These are phyloP conservation scores for Halenospora varia DNA, from an alignment of 495 filamentous ascomycete genomes.

Conservation along the genomic window DNA sequence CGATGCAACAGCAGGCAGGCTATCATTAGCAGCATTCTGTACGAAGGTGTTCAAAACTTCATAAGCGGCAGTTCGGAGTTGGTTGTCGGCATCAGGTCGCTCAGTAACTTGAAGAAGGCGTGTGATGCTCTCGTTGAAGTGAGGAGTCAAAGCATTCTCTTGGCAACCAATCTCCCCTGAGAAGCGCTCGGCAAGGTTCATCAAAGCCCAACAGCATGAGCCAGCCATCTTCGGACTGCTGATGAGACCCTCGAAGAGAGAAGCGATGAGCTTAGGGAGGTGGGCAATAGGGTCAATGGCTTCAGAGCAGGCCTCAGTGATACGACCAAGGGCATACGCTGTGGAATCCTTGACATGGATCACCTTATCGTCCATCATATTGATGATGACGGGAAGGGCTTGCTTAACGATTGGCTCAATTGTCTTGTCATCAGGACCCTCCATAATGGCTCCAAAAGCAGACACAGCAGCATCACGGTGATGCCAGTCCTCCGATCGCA, in stretches of 20 bases:
- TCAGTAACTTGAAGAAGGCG: conserved; percentile 83
- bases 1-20: conserved; percentile 70
- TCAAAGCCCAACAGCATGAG: conserved; percentile 98
- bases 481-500: conserved; percentile 89
- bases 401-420: conserved; percentile 92
- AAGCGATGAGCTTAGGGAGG: conserved; percentile 74
- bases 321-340: conserved; percentile 91
- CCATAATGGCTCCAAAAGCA: conserved; percentile 99
- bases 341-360: conserved; percentile 95
- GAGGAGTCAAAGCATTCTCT: conserved; percentile 79
- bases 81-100: conserved; percentile 75
- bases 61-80: conserved; percentile 96
- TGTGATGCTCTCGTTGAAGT: conserved; percentile 89
- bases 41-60: conserved; percentile 95
- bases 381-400: conserved; percentile 81
- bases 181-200: conserved; percentile 97
- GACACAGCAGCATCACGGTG: conserved; percentile 91
- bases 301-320: conserved; percentile 85
- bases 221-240: conserved; percentile 95
- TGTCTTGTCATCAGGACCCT: conserved; percentile 85
- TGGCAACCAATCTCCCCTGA: conserved; percentile 71
- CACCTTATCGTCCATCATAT: conserved; percentile 91
- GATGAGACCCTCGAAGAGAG: conserved; percentile 85
- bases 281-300: conserved; percentile 81
- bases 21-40: conserved; percentile 81